These are phyloP conservation scores for Trichophyton rubrum DNA, from an alignment of 2,329 filamentous ascomycete species.

Conservation along the genomic window DNA sequence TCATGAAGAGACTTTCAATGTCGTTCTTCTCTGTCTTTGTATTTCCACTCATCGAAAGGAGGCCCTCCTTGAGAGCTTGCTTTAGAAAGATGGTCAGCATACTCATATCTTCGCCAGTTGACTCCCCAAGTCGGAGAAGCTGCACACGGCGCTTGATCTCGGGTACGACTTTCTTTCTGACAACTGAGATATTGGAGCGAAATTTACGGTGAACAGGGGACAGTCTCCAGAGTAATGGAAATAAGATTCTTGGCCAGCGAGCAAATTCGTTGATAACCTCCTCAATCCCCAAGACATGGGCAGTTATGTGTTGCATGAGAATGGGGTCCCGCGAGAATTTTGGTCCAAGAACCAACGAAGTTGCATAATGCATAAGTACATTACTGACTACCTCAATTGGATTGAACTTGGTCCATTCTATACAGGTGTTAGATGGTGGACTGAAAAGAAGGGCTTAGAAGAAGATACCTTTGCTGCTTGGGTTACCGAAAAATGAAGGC, in stretches of 20 bases:
- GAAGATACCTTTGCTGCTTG: background rate
- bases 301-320: background rate
- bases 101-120: background rate
- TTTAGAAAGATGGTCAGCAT: background rate
- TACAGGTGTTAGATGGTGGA: background rate
- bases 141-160: background rate
- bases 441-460: background rate
- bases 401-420: background rate
- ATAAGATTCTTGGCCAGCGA: background rate
- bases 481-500: background rate
- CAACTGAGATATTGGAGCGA: background rate
- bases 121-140: background rate
- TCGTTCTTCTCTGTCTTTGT: background rate
- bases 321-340: background rate
- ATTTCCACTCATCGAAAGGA: background rate
- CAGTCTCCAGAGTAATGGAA: background rate
- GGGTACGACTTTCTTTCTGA: background rate
- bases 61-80: background rate
- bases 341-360: background rate
- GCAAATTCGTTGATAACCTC: background rate
- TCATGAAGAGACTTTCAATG: background rate
- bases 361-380: background rate
- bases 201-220: background rate
- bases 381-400: background rate
- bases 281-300: background rate